Evolutionary conservation across 208 protist genomes (phyloP), one percentile per base, ranked within the genome.

Genomic region (Crithidia brevicula): DNA sequence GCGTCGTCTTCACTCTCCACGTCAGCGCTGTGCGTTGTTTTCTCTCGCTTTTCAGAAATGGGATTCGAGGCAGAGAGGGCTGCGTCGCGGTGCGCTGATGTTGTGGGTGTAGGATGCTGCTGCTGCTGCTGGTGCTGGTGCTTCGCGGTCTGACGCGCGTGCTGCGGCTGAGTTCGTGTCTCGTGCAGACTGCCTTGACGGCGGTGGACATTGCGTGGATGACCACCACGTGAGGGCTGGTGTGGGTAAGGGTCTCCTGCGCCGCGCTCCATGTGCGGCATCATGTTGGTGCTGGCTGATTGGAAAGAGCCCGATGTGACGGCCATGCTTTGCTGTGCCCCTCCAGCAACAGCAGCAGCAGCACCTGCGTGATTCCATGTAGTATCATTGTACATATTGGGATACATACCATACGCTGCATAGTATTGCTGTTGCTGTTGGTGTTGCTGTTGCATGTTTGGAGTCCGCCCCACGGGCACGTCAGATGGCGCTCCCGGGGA

Each of bases 391-490:
- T 53, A 38, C 51, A 61, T 36, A 23, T 38, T 63, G 10, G 69
- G 62, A 34, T 75, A 69, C 31, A 46, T 36, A 0, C n/a, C n/a
- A 36, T 68, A 75, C 1, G 30, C 27, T 3, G 66, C 18, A 53
- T 64, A 73, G 16, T 58, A 57, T 53, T 42, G 61, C 38, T 67
- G 62, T 20, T 77, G 71, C n/a, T 70, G 71, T 4, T 78, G 49
- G 33, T 51, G 40, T 23, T 62, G 57, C 42, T 70, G 63, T 42
- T n/a, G 54, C 42, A 47, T 58, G 33, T 70, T 56, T 9, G 36
- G 40, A 13, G 27, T 6, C 3, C 38, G 1, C 2, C n/a, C 30
- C 28, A 43, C 1, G 0, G 42, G 25, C 36, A 52, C 16, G 27
- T 30, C 28, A 7, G 58, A 25, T 4, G 58, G 58, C 0, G 58